Evolutionary conservation across 108 stramenopile species (phyloP).

Genomic region (Pseudonitzschia delicatissima): DNA sequence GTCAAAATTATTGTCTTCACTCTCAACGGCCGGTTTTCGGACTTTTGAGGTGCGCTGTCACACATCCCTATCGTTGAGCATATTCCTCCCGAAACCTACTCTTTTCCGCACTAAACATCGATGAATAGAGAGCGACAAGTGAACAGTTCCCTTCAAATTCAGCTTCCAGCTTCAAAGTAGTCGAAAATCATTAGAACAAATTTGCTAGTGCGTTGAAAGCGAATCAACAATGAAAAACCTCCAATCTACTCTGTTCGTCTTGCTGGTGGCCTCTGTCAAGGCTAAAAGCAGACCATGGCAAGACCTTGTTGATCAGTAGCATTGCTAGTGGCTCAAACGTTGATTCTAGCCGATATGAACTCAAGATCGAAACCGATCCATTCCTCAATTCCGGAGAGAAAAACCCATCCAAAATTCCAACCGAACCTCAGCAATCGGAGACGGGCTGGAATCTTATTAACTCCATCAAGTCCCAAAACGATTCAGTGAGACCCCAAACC

Average conservation of each 20-base stretch:
- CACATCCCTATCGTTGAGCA: too few relatives aligned
- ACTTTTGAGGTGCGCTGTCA: too few relatives aligned
- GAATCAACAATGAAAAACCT: not conserved
- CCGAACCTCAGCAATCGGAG: not conserved
- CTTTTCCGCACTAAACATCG: too few relatives aligned
- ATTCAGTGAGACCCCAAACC: too few relatives aligned
- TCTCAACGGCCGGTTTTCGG: too few relatives aligned
- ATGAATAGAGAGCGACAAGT: too few relatives aligned
- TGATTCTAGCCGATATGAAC: conserved; percentile 23
- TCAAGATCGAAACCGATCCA: conserved; percentile 27
- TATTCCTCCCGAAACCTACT: too few relatives aligned
- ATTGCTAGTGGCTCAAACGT: conserved; percentile 18
- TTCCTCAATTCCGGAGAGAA: conserved; percentile 16
- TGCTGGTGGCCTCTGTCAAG: not conserved
- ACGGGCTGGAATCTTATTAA: not conserved
- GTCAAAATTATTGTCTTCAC: too few relatives aligned
- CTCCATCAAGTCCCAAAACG: conserved; percentile 16
- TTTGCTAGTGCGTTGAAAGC: too few relatives aligned
- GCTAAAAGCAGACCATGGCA: conserved; percentile 20
- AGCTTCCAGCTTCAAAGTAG: too few relatives aligned
- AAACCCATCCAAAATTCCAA: conserved; percentile 4
- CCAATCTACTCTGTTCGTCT: not conserved
- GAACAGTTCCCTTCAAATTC: too few relatives aligned
- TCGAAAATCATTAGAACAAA: too few relatives aligned
- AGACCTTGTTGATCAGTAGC: conserved; percentile 13